Evolutionary conservation across 768 basidiomycete species (phyloP).

Genomic region (Podaxis carcinomalis): DNA sequence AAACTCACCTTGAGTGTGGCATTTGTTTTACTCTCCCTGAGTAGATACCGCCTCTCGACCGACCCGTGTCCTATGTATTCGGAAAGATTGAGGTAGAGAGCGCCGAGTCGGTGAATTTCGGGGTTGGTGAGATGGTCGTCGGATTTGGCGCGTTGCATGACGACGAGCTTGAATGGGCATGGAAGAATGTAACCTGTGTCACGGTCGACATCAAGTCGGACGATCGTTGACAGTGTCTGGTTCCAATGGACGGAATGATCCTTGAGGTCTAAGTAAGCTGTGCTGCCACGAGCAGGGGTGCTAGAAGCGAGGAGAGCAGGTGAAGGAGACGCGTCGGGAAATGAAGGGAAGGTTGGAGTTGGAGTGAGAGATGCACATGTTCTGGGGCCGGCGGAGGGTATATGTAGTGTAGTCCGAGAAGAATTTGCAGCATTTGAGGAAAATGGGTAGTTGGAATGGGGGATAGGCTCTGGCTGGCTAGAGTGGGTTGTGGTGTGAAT

Average conservation of each 20-base stretch:
- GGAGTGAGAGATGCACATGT: not conserved
- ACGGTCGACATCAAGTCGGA: slow-evolving; percentile 59
- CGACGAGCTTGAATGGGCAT: slow-evolving; percentile 62
- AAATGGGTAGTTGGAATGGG: slow-evolving; percentile 12
- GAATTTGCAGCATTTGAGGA: slow-evolving; percentile 12
- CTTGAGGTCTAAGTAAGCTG: slow-evolving; percentile 52
- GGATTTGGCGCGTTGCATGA: slow-evolving; percentile 56
- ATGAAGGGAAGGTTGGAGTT: not conserved
- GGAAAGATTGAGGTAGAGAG: slow-evolving; percentile 66
- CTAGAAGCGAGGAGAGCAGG: slow-evolving; percentile 7
- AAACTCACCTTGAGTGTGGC: slow-evolving; percentile 39
- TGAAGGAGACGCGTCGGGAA: not conserved
- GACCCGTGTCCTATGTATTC: slow-evolving; percentile 63
- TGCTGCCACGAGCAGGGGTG: slow-evolving; percentile 53
- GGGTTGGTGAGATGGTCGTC: slow-evolving; percentile 51
- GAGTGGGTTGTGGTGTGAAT: not conserved
- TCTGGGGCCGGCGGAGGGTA: slow-evolving; percentile 14
- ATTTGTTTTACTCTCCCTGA: slow-evolving; percentile 74
- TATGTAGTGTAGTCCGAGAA: slow-evolving; percentile 5
- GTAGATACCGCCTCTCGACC: slow-evolving; percentile 61
- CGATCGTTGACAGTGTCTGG: slow-evolving; percentile 47
- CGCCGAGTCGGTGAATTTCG: slow-evolving; percentile 58
- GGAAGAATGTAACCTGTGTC: slow-evolving; percentile 45
- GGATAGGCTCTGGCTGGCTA: slow-evolving; percentile 7
- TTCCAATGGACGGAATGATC: slow-evolving; percentile 67